Conservation (phyloP, 805 yeast species). For the Suhomyces sp. region DNA sequence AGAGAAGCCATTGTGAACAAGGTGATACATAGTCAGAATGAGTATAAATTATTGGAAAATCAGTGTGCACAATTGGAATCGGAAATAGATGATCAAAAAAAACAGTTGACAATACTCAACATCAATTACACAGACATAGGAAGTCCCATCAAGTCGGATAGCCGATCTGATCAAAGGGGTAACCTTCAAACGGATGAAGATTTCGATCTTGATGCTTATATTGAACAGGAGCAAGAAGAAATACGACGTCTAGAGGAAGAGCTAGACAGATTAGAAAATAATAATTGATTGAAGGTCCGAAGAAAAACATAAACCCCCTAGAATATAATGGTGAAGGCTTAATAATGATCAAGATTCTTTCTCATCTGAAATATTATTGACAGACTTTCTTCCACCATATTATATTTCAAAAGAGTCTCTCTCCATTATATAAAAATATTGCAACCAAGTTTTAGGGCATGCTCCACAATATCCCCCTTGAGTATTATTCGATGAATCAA, state of each 20-base stretch:
- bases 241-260: conserved; percentile 42
- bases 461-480: no score
- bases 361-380: no score
- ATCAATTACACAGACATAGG: conserved; percentile 21
- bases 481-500: no score
- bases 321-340: no score
- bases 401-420: no score
- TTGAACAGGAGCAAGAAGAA: conserved; percentile 46
- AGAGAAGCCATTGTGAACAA: conserved; percentile 20
- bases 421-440: no score
- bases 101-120: conserved; percentile 36
- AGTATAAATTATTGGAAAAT: conserved; percentile 32
- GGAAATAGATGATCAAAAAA: conserved; percentile 43
- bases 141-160: conserved; percentile 13
- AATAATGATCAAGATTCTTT: no score
- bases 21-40: conserved; percentile 39
- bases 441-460: no score
- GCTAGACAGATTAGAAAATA: conserved; percentile 18
- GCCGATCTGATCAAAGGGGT: conserved; percentile 9
- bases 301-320: no score
- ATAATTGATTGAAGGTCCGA: no score
- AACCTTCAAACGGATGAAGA: conserved; percentile 12
- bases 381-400: no score
- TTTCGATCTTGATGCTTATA: conserved; percentile 38
- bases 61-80: conserved; percentile 45